Evolutionary conservation across 2,329 filamentous ascomycete species (phyloP).

Genomic region (Colletotrichum liriopes): DNA sequence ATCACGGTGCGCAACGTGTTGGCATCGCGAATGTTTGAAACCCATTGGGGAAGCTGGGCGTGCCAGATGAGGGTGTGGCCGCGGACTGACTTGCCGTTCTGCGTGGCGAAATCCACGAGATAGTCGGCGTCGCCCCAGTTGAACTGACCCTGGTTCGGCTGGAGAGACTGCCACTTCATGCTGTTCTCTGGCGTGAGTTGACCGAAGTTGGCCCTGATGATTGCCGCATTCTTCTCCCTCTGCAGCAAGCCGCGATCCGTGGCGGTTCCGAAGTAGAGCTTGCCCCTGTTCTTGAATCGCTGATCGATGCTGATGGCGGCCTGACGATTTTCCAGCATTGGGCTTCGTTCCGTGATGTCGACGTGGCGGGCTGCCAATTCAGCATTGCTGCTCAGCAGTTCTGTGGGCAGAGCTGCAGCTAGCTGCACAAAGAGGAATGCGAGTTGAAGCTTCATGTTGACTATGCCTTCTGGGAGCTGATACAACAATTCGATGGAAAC

Average conservation of each 20-base stretch:
- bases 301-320: constrained; percentile 64
- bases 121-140: constrained; percentile 68
- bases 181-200: constrained; percentile 68
- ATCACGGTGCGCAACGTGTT: constrained; percentile 68
- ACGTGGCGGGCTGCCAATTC: neutral
- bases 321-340: constrained; percentile 58
- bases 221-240: constrained; percentile 63
- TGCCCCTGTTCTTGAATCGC: constrained; percentile 73
- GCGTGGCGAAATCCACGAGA: constrained; percentile 57
- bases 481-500: neutral
- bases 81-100: constrained; percentile 51
- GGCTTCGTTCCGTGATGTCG: too few relatives aligned
- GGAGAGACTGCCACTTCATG: constrained; percentile 70
- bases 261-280: constrained; percentile 75
- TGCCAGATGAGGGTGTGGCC: constrained; percentile 69
- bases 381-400: neutral
- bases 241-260: constrained; percentile 69
- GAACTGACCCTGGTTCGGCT: constrained; percentile 69
- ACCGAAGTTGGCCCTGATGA: constrained; percentile 71
- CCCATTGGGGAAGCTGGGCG: constrained; percentile 67
- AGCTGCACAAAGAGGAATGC: neutral
- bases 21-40: constrained; percentile 55
- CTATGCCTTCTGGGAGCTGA: neutral
- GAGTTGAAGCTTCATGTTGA: constrained; percentile 2
- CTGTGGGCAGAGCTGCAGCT: neutral